Percentiles rank a stretch among this genome's conserved stretches.
These are phyloP conservation scores for Daldinia eschscholtzii DNA, from an alignment of 2,329 filamentous ascomycete species.

Conservation along the genomic window DNA sequence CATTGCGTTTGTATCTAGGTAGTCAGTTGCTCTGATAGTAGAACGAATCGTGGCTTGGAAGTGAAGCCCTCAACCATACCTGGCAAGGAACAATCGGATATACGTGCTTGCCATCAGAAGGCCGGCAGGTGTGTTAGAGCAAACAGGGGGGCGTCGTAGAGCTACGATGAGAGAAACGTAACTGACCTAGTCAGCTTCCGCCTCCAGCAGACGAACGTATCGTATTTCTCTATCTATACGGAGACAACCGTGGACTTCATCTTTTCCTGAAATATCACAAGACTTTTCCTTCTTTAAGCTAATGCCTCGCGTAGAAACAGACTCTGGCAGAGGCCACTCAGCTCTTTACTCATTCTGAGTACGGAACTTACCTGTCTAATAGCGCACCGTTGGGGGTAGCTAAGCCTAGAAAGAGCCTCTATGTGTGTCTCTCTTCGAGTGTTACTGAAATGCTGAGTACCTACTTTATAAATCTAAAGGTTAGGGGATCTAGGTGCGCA, in stretches of 20 bases:
- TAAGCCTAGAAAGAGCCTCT: too few species aligned
- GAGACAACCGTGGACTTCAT: not conserved
- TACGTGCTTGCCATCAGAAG: not conserved
- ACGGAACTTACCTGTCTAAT: not conserved
- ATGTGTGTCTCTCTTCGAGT: not conserved
- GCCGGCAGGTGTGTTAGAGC: not conserved
- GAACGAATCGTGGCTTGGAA: not conserved
- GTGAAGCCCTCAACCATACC: not conserved
- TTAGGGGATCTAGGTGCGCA: not conserved
- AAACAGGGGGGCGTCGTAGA: not conserved
- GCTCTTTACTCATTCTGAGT: not conserved
- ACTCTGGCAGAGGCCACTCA: not conserved
- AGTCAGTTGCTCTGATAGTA: not conserved
- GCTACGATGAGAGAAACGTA: not conserved
- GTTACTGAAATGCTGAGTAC: not conserved
- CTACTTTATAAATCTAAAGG: not conserved
- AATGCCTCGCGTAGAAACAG: too few species aligned
- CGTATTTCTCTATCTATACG: not conserved
- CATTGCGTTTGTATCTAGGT: not conserved
- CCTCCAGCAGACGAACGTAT: not conserved
- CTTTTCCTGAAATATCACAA: not conserved
- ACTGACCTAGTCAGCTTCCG: not conserved
- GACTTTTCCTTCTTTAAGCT: not conserved
- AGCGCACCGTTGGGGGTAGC: not conserved
- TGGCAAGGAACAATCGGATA: not conserved